Percentiles rank a stretch among this genome's conserved stretches.
phyloP scores from a whole-genome alignment of 345 rosid genomes.

The Brassica nigra region DNA sequence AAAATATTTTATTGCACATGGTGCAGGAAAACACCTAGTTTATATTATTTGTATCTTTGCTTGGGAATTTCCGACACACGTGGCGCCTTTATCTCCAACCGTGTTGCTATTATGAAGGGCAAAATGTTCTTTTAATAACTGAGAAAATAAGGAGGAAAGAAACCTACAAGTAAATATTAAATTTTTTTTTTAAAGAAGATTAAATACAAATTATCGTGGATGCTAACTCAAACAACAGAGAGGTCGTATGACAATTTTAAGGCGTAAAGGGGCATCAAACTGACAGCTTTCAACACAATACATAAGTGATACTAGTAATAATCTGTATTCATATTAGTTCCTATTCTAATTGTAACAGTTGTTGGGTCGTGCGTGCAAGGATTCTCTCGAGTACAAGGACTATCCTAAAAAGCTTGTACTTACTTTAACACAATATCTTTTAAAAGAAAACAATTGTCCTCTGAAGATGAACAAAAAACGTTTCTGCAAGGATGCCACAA shows the following conservation, averaged over 20 bases:
- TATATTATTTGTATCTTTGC: not conserved
- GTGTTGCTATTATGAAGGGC: not conserved
- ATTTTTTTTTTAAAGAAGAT: not conserved
- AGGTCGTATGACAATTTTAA: conserved; percentile 19
- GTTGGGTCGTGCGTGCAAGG: conserved; percentile 31
- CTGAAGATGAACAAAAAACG: not conserved
- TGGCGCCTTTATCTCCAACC: conserved; percentile 18
- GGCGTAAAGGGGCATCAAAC: conserved; percentile 19
- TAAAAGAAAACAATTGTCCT: not conserved
- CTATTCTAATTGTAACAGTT: not conserved
- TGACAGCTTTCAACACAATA: conserved; percentile 20
- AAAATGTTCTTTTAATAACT: not conserved
- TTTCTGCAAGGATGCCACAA: not conserved
- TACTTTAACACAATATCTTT: not conserved
- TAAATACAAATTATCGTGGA: not conserved
- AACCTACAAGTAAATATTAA: not conserved
- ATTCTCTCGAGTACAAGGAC: not conserved
- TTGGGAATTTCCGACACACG: conserved; percentile 28
- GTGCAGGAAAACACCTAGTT: not conserved
- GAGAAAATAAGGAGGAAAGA: not conserved
- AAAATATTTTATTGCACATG: too few species aligned
- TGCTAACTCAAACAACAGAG: not conserved
- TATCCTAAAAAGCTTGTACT: not conserved
- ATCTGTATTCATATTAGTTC: not conserved
- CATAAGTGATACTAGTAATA: conserved; percentile 4